Base-by-base conservation (phyloP, 1,139 yeast genomes). In the Scheffersomyces quercinus region DNA sequence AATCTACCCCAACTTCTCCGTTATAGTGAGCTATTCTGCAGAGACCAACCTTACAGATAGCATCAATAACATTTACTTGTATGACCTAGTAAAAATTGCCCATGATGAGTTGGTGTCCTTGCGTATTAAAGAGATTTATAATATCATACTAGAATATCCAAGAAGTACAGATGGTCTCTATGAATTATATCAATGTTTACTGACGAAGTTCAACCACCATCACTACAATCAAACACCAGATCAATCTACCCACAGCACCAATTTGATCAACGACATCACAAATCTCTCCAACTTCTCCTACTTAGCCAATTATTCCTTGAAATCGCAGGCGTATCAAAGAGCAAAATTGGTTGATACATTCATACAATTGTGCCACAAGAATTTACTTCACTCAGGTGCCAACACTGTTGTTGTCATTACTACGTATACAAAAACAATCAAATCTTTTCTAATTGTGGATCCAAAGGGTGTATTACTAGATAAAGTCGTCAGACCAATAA, bases 391-490 rank as follows among this genome's bases (percentile, higher is more conserved):
- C 56, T 88, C 96, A 1, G 96, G 97, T 9, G 80, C 87, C 0
- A 83, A 87, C 52, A 93, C 98, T 0, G 75, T 79, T 2, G 90
- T 85, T 45, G 84, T 90, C 3, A 77, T 93, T 24, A 65, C 81
- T 2, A 79, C 79, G 37, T 91, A 88, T 57, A 82, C 87, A 3
- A 78, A 83, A 24, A 82, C 95, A 0, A 85, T 91, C 39, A 77
- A 81, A 50, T 76, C 91, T 0, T 88, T 93, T 49, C 63, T 86
- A 28, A 67, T 85, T 0, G 70, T 93, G n/a, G 98, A 93, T 55
- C 96, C 96, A 2, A 77, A 88, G 36, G 97, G 97, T 0, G 95
- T 89, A 0, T 64, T 89, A 10, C 67, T 89, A 9, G 96, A 88
- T 59, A 81, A 81, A 47, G 95, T 86, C 0, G 81, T 87, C 0